Base-by-base conservation (phyloP, 139 green algal genomes). In the Chlamydomonas eustigma region DNA sequence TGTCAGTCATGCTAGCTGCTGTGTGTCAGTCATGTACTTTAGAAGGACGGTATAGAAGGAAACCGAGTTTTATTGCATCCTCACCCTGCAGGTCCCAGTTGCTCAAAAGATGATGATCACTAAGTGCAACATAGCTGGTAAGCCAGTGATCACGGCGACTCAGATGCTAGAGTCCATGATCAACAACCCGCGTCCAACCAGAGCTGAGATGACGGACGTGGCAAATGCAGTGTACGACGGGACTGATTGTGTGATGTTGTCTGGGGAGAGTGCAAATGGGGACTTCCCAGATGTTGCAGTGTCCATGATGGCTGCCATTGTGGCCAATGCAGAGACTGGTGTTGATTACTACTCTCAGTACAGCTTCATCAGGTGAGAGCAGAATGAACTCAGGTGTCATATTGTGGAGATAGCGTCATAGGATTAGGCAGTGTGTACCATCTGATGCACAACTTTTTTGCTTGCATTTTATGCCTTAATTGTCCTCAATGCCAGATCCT, bases 141-240 rank as follows among this genome's bases (percentile, higher is more conserved):
- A 92, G 80, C 86, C 85, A 58, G 79, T 87, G 24, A 85, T 89
- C 39, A 85, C 73, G 50, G 84, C 84, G 2, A 88, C 81, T 2
- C 88, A 92, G 82, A 93, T 93, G 88, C 87, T 93, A 18, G 88
- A 93, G 80, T 84, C 72, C 69, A 91, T 92, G 88, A 81, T 86
- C 64, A 75, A 31, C 73, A 89, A 77, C 81, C 88, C 86, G n/a
- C 72, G 85, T 5, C 86, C 86, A 31, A 93, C 88, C 6, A 87
- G 92, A 25, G 92, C 92, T 0, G 92, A 97, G 84, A 93, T 93
- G 63, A 95, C 91, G 0, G 91, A 95, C 75, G 91, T 95, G 1
- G 90, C 91, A 50, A 95, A 95, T 68, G 91, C 91, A 22, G 89
- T 94, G 37, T 85, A 93, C 51, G 91, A 95, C 63, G 90, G 90